A percentile compares a stretch with the other conserved stretches of the same genome.
Conservation (phyloP, 306 rosid species). For the Crotalaria pallida region DNA sequence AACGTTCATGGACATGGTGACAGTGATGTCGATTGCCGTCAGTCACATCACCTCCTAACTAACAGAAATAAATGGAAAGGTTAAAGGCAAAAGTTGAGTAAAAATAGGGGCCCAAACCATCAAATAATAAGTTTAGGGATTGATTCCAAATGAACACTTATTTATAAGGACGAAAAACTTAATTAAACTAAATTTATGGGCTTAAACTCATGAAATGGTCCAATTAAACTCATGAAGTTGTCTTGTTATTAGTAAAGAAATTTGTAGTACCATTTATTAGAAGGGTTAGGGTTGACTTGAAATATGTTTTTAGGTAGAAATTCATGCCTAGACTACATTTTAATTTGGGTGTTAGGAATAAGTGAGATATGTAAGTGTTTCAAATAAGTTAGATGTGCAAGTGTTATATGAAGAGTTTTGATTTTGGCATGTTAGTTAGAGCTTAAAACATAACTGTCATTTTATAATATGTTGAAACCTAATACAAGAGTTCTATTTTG, state of each 20-base stretch:
- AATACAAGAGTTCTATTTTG: not conserved
- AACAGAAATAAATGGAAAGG: too few relatives aligned
- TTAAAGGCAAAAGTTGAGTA: too few relatives aligned
- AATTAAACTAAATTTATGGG: not conserved
- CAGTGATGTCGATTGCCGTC: too few relatives aligned
- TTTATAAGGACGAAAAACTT: too few relatives aligned
- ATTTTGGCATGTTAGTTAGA: not conserved
- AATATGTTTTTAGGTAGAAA: not conserved
- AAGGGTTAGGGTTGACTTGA: not conserved
- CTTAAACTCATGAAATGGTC: not conserved
- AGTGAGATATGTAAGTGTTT: too few relatives aligned
- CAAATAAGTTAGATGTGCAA: not conserved
- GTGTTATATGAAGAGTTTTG: not conserved
- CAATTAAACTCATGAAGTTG: not conserved
- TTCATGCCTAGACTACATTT: not conserved
- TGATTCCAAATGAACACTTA: too few relatives aligned
- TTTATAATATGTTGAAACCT: not conserved
- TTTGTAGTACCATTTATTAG: too few relatives aligned
- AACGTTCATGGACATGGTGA: too few relatives aligned
- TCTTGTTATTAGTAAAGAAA: not conserved
- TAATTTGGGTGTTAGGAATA: too few relatives aligned
- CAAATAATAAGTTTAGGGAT: too few relatives aligned
- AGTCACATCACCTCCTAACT: too few relatives aligned
- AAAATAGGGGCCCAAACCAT: too few relatives aligned
- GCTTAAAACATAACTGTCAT: not conserved